These are phyloP conservation scores for Plasmodium reichenowi DNA, from an alignment of 169 alveolate genomes.

Conservation along the genomic window DNA sequence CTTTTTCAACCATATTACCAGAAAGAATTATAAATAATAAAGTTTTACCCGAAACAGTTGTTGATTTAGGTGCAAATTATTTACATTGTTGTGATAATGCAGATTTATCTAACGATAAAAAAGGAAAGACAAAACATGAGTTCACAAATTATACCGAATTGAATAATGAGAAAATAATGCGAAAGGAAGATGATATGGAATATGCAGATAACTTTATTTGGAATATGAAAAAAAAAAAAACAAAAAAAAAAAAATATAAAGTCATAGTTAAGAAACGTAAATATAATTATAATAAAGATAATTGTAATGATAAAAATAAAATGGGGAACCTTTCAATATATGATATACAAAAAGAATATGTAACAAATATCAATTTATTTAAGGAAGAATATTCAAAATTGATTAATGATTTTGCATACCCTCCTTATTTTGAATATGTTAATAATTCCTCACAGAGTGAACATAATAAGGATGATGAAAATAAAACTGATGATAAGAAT, in stretches of 20 bases:
- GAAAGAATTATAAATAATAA: slow-evolving; percentile 33
- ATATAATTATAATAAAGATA: background rate
- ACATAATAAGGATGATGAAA: background rate
- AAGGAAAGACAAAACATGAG: background rate
- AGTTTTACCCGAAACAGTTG: slow-evolving; percentile 78
- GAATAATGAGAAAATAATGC: background rate
- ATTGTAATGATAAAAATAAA: background rate
- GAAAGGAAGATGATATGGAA: background rate
- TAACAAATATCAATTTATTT: slow-evolving; percentile 15
- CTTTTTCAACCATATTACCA: slow-evolving; percentile 80
- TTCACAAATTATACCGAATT: background rate
- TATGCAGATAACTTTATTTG: background rate
- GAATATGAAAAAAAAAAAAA: background rate
- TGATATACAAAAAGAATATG: background rate
- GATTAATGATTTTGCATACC: background rate
- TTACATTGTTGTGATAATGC: slow-evolving; percentile 82
- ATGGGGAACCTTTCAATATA: background rate
- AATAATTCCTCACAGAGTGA: background rate
- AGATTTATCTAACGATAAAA: slow-evolving; percentile 8
- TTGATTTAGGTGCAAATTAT: slow-evolving; percentile 86
- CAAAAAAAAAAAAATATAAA: slow-evolving; percentile 13
- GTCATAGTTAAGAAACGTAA: background rate
- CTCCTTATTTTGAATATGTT: background rate
- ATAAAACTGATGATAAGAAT: background rate
- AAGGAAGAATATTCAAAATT: slow-evolving; percentile 23